Conservation (phyloP, 1,284 basidiomycete genomes). For the Tranzscheliella williamsii region DNA sequence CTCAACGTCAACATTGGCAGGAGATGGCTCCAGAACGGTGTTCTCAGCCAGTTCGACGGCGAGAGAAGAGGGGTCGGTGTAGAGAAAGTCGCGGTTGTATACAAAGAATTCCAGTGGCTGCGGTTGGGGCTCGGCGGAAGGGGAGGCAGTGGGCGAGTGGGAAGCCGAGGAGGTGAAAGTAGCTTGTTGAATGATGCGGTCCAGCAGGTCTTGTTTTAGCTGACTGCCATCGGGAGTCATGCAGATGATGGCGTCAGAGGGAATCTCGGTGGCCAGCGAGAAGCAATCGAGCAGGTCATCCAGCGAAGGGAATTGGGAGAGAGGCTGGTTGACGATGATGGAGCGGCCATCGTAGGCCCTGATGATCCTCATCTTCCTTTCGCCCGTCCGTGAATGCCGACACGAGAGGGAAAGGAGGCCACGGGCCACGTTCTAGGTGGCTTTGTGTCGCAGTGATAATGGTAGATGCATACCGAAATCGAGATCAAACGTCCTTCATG, state of each 20-base stretch:
- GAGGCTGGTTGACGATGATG: conserved; percentile 48
- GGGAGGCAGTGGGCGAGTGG: conserved; percentile 1
- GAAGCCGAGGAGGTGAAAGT: conserved; percentile 9
- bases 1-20: conserved; percentile 20
- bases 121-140: not conserved
- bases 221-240: conserved; percentile 56
- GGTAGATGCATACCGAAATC: too few species aligned
- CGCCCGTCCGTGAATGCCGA: too few species aligned
- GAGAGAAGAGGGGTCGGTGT: conserved; percentile 44
- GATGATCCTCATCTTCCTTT: conserved; percentile 55
- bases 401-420: too few species aligned
- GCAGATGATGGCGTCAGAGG: conserved; percentile 55
- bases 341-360: conserved; percentile 54
- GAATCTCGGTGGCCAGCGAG: conserved; percentile 55
- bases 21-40: conserved; percentile 20
- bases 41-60: conserved; percentile 43
- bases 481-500: too few species aligned
- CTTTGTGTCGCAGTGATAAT: too few species aligned
- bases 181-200: conserved; percentile 25
- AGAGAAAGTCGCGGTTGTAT: conserved; percentile 57
- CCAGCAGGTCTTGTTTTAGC: conserved; percentile 46
- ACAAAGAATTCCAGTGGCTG: conserved; percentile 48
- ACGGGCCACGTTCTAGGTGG: too few species aligned
- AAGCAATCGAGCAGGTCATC: conserved; percentile 56
- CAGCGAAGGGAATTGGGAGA: conserved; percentile 48